Conservation (phyloP, 129 eudicot species). For the Mikania micrantha region DNA sequence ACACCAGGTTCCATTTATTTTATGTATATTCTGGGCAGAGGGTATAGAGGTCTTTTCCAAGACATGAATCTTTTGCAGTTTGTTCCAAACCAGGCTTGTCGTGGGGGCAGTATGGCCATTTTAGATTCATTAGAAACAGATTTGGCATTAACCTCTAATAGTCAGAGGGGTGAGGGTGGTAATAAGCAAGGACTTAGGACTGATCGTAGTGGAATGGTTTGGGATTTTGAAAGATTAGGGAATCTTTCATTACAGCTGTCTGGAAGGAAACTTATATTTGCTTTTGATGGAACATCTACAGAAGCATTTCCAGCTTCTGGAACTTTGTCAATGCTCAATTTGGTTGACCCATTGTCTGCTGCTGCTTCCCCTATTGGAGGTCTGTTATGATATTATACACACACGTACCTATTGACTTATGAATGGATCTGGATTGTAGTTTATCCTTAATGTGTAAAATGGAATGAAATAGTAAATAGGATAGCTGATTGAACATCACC, state of each 20-base stretch:
- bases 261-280: constrained; percentile 91
- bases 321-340: constrained; percentile 84
- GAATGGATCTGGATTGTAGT: neutral
- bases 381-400: constrained; percentile 12
- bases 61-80: constrained; percentile 79
- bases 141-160: constrained; percentile 46
- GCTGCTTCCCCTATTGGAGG: constrained; percentile 99
- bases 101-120: constrained; percentile 96
- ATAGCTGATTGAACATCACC: neutral
- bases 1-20: constrained; percentile 89
- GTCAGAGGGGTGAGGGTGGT: constrained; percentile 64
- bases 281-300: constrained; percentile 93
- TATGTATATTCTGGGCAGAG: constrained; percentile 96
- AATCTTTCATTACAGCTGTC: constrained; percentile 79
- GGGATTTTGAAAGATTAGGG: constrained; percentile 91
- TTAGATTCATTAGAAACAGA: constrained; percentile 86
- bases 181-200: constrained; percentile 60
- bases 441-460: neutral
- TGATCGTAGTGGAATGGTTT: constrained; percentile 91
- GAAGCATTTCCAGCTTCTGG: constrained; percentile 84
- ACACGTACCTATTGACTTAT: no score
- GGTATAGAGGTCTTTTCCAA: constrained; percentile 94
- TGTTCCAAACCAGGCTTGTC: constrained; percentile 96
- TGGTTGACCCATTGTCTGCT: constrained; percentile 91
- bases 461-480: neutral